phyloP scores from a whole-genome alignment of 371 early-diverging fungal genomes.

The Batkoa obscura region DNA sequence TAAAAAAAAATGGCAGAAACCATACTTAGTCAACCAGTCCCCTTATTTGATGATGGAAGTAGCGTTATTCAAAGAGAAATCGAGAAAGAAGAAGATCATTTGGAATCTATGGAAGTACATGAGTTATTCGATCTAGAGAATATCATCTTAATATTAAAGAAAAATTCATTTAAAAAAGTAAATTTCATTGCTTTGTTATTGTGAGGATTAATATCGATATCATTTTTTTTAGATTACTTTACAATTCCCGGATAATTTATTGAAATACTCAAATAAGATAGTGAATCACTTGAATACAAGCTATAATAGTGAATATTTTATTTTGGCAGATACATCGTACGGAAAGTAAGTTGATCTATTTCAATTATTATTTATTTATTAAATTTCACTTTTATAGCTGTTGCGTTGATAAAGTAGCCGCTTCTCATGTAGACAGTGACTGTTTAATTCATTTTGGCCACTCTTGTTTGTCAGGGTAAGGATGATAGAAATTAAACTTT shows the following conservation, averaged over 20 bases:
- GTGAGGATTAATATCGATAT: no score
- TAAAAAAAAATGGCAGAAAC: no score
- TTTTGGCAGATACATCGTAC: constrained; percentile 86
- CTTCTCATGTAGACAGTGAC: constrained; percentile 67
- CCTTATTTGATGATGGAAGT: no score
- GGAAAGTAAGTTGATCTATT: constrained; percentile 30
- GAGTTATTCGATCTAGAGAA: no score
- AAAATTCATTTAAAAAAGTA: no score
- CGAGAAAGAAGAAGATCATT: no score
- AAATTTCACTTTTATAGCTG: constrained; percentile 34
- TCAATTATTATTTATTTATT: background rate
- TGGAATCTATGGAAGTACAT: no score
- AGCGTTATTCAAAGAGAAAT: no score
- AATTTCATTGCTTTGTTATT: no score
- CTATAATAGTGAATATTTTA: constrained; percentile 25
- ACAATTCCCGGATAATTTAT: constrained; percentile 80
- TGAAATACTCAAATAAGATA: constrained; percentile 49
- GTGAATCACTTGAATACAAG: constrained; percentile 22
- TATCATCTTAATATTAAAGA: no score
- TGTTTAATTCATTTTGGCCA: constrained; percentile 82
- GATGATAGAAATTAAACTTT: background rate
- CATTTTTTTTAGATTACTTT: constrained; percentile 64
- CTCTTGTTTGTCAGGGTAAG: constrained; percentile 38
- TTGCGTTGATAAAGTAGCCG: constrained; percentile 92
- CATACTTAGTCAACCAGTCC: no score